Percentiles rank a stretch among this genome's conserved stretches.
These are phyloP conservation scores for Epichloe gansuensis DNA, from an alignment of 2,329 filamentous ascomycete genomes.

Conservation along the genomic window DNA sequence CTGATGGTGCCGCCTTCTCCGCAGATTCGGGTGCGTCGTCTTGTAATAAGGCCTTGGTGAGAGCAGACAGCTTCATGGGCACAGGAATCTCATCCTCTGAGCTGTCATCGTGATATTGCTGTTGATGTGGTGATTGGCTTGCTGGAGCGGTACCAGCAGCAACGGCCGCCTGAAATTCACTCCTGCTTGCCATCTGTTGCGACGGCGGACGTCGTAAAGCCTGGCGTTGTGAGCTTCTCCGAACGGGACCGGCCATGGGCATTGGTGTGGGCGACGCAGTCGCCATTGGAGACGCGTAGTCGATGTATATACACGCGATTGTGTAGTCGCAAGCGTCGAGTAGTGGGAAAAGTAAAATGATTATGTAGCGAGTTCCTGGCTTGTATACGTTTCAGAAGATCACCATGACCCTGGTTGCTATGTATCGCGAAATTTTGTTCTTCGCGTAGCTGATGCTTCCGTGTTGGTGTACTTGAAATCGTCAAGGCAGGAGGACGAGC, in stretches of 20 bases:
- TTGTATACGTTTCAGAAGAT: conserved; percentile 25
- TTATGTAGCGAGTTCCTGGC: background rate
- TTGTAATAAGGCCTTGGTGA: conserved; percentile 73
- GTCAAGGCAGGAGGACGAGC: conserved; percentile 6
- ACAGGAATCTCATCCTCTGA: conserved; percentile 89
- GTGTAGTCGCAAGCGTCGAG: conserved; percentile 1
- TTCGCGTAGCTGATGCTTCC: conserved; percentile 17
- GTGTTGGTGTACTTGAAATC: conserved; percentile 15
- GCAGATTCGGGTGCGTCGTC: conserved; percentile 40
- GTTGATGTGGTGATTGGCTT: conserved; percentile 27
- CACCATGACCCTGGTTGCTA: conserved; percentile 24
- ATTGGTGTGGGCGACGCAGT: conserved; percentile 43
- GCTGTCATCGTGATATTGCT: conserved; percentile 56
- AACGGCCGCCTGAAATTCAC: conserved; percentile 30
- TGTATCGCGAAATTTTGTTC: conserved; percentile 14
- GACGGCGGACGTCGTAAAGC: conserved; percentile 37
- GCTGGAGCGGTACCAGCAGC: conserved; percentile 14
- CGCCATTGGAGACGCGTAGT: conserved; percentile 27
- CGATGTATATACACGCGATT: conserved; percentile 4
- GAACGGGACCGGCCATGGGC: conserved; percentile 33
- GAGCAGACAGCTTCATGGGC: conserved; percentile 85
- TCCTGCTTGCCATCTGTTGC: conserved; percentile 30
- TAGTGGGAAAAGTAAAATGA: conserved; percentile 13
- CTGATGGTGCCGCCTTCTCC: conserved; percentile 28
- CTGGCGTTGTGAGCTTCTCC: conserved; percentile 45